phyloP scores from a whole-genome alignment of 2,329 filamentous ascomycete species.

The Aspergillus uvarum region DNA sequence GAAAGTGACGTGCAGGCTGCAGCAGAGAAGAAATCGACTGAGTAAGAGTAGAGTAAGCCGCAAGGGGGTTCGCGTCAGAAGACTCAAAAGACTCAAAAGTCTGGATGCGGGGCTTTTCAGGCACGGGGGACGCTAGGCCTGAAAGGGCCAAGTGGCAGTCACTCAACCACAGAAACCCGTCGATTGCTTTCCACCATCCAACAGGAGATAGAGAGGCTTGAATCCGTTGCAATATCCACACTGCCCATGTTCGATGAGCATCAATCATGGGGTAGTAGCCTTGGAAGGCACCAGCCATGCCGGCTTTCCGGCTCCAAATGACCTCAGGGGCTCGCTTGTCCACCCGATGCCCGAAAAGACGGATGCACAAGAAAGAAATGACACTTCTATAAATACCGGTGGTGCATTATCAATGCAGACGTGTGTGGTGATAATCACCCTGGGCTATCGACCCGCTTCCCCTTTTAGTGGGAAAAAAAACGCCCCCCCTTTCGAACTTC shows the following conservation, averaged over 20 bases:
- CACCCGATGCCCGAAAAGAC: neutral
- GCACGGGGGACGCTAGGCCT: constrained; percentile 6
- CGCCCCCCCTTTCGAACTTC: constrained; percentile 23
- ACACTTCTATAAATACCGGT: constrained; percentile 18
- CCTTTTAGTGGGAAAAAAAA: constrained; percentile 27
- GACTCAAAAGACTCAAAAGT: neutral
- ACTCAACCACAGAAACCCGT: neutral
- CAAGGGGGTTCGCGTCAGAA: neutral
- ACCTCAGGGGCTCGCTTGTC: neutral
- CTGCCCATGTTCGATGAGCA: no score
- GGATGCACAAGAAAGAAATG: constrained; percentile 1
- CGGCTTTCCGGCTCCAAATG: neutral
- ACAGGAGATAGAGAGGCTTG: neutral
- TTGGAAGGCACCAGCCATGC: neutral
- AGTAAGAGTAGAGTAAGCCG: neutral
- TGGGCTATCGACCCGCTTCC: constrained; percentile 26
- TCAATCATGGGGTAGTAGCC: neutral
- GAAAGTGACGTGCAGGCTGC: no score
- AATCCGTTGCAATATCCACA: neutral
- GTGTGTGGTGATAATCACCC: constrained; percentile 11
- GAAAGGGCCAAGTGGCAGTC: neutral
- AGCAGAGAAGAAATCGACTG: no score
- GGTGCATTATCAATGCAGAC: constrained; percentile 34
- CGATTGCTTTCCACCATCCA: no score
- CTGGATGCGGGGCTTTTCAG: constrained; percentile 9